Conservation (phyloP, 768 basidiomycete species). For the Dentipellis sp. region DNA sequence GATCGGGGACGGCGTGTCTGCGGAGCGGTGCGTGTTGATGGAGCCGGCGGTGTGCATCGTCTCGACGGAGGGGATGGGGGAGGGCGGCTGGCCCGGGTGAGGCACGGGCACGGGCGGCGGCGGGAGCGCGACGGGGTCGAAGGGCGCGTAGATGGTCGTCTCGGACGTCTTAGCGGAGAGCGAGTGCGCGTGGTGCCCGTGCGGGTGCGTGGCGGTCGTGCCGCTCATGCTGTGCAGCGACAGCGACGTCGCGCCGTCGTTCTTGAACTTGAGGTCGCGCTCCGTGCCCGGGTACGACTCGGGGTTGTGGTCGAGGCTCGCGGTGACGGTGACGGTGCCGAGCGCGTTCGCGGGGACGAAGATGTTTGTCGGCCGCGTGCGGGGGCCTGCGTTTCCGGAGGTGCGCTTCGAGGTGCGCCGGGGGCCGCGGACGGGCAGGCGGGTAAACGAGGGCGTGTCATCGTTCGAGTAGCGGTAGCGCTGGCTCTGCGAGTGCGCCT, state of each 20-base stretch:
- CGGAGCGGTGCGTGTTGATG: background rate
- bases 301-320: background rate
- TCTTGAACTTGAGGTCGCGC: background rate
- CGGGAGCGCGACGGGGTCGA: background rate
- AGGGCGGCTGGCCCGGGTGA: background rate
- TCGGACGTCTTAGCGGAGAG: background rate
- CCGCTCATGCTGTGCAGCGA: background rate
- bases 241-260: background rate
- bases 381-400: background rate
- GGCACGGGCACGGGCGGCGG: too few relatives aligned
- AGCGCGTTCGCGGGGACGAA: background rate
- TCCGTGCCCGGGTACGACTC: background rate
- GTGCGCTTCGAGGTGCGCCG: too few relatives aligned
- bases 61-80: background rate
- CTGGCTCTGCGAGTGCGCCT: background rate
- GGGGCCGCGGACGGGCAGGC: background rate
- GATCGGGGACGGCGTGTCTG: slow-evolving; percentile 9
- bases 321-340: background rate
- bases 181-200: background rate
- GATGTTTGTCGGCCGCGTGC: background rate
- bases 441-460: background rate
- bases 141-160: background rate
- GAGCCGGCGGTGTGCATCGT: background rate
- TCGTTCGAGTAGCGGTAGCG: background rate
- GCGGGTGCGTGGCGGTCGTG: background rate